A percentile compares a stretch with the other conserved stretches of the same genome.
phyloP scores from a whole-genome alignment of 2,329 filamentous ascomycete genomes.

The Fusarium guadeloupense region DNA sequence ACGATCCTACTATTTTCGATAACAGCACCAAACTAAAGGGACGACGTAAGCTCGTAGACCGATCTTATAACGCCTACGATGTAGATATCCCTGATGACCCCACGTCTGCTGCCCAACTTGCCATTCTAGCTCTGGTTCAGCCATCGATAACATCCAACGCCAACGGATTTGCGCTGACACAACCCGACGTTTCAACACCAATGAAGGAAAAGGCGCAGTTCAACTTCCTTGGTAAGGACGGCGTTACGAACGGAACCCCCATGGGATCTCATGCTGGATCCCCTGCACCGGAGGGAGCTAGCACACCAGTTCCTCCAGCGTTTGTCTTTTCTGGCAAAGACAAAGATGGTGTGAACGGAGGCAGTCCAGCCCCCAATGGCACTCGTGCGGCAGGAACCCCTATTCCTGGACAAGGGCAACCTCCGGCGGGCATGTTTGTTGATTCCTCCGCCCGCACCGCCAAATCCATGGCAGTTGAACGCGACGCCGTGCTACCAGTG shows the following conservation, averaged over 20 bases:
- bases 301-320: slow-evolving; percentile 70
- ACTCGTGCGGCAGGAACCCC: slow-evolving; percentile 61
- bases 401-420: slow-evolving; percentile 50
- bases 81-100: slow-evolving; percentile 88
- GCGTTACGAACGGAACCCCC: slow-evolving; percentile 80
- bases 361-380: slow-evolving; percentile 63
- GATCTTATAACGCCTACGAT: slow-evolving; percentile 94
- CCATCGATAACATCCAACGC: slow-evolving; percentile 62
- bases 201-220: slow-evolving; percentile 72
- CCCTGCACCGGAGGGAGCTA: slow-evolving; percentile 79
- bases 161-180: slow-evolving; percentile 55
- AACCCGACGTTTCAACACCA: slow-evolving; percentile 64
- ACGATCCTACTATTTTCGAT: slow-evolving; percentile 88
- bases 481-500: slow-evolving; percentile 82
- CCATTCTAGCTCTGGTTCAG: slow-evolving; percentile 67
- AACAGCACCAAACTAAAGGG: slow-evolving; percentile 80
- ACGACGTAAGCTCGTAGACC: slow-evolving; percentile 81
- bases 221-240: slow-evolving; percentile 72
- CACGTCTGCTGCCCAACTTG: slow-evolving; percentile 82
- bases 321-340: slow-evolving; percentile 62
- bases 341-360: slow-evolving; percentile 57
- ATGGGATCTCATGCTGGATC: slow-evolving; percentile 88
- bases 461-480: slow-evolving; percentile 69
- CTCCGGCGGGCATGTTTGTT: slow-evolving; percentile 58
- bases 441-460: slow-evolving; percentile 61